Evolutionary conservation across 169 alveolate species (phyloP), one percentile per base, ranked within the genome.

Genomic region (Babesia bovis): DNA sequence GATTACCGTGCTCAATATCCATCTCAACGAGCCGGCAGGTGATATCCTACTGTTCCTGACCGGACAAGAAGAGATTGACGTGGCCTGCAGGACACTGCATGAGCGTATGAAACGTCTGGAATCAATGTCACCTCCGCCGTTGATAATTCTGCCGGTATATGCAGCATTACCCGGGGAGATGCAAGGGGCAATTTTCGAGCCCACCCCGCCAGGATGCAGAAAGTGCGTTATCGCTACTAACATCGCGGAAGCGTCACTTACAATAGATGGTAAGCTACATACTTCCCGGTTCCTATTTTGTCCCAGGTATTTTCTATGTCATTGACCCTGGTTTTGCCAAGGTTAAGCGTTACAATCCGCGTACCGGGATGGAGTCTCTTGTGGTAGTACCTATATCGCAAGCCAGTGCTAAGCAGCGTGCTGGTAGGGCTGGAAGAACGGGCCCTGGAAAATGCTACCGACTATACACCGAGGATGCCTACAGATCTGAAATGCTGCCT

Each of bases 401-500:
- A 86, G 99, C 99, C 4, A 95, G 96, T 65, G 99, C 99, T 1
- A 92, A 94, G 67, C 99, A 98, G 90, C 85, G 99, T 76, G 98
- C 99, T 4, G 99, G 99, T 2, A 94, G 99, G 41, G 99, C 99
- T 0, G 99, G 99, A 0, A 88, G 99, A 82, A 97, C 99, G 3
- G 99, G 90, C 0, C 99, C 99, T 1, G 99, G 99, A 12, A 98
- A 98, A 92, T 98, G 99, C 82, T 98, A 94, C 85, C 85, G 99
- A 44, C 89, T 98, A n/a, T 98, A 98, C 90, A 97, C 99, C 13
- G 99, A 97, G 90, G 94, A 90, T 30, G 98, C 99, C 12, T 98
- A 93, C 88, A 91, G 95, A 56, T 94, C 93, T 61, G 99, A 98
- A 91, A 98, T 98, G 99, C 91, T 97, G 41, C 98, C 98, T 4